These are phyloP conservation scores for Aurantiochytrium sp. DNA, from an alignment of 108 stramenopile genomes.

Conservation along the genomic window DNA sequence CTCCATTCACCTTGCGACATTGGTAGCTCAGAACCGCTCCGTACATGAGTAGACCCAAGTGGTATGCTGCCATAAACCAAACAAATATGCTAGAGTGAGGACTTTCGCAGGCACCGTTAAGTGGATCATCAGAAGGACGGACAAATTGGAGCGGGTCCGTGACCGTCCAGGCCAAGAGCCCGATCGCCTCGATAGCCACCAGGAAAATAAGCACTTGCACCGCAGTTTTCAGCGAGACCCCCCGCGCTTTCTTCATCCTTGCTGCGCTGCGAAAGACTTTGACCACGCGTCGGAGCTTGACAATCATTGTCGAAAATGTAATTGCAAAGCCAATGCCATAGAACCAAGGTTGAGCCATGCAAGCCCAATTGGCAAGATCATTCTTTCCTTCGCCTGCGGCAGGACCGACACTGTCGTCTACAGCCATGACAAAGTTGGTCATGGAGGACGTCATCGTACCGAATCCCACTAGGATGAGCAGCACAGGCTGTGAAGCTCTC, in stretches of 20 bases:
- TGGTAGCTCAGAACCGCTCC: not conserved
- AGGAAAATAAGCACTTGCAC: not conserved
- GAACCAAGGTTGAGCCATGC: not conserved
- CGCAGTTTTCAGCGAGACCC: not conserved
- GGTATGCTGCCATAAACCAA: not conserved
- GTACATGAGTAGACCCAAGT: not conserved
- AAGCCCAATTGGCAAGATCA: not conserved
- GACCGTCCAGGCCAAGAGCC: not conserved
- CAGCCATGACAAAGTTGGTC: conserved; percentile 26
- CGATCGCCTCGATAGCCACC: no score
- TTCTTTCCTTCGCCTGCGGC: not conserved
- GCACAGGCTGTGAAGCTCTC: conserved; percentile 31
- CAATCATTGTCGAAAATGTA: not conserved
- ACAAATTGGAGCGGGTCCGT: not conserved
- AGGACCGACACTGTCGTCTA: conserved; percentile 29
- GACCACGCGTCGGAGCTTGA: not conserved
- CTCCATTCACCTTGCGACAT: not conserved
- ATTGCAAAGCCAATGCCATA: not conserved
- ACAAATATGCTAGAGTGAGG: not conserved
- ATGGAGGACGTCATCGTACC: conserved; percentile 31
- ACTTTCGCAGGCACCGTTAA: not conserved
- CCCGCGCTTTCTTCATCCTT: not conserved
- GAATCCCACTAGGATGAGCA: conserved; percentile 21
- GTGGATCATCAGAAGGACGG: not conserved
- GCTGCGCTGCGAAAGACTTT: not conserved